These are phyloP conservation scores for Podila verticillata DNA, from an alignment of 192 early-diverging fungal species.

Conservation along the genomic window DNA sequence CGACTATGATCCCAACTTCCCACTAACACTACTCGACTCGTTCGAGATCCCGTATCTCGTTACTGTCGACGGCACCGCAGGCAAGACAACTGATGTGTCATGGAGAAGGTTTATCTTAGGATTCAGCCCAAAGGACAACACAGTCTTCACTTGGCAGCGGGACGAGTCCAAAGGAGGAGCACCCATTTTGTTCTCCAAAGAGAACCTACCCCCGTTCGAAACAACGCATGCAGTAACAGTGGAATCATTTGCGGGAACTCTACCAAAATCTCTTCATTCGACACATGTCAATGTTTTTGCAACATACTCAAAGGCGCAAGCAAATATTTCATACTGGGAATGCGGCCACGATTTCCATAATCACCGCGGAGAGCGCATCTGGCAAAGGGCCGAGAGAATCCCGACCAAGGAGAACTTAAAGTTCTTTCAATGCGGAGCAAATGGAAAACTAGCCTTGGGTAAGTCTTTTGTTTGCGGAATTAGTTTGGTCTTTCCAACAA, in stretches of 20 bases:
- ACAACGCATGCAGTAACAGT: constrained; percentile 30
- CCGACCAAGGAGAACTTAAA: constrained; percentile 14
- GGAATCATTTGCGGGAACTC: constrained; percentile 42
- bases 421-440: constrained; percentile 54
- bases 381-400: constrained; percentile 30
- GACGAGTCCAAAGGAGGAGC: constrained; percentile 18
- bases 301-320: constrained; percentile 48
- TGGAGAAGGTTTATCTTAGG: constrained; percentile 44
- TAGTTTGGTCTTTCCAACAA: too few relatives aligned
- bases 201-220: constrained; percentile 24
- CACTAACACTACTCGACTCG: constrained; percentile 33
- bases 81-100: constrained; percentile 42
- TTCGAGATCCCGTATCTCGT: constrained; percentile 45
- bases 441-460: constrained; percentile 54
- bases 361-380: constrained; percentile 15
- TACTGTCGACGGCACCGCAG: constrained; percentile 21
- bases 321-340: constrained; percentile 52
- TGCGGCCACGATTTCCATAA: constrained; percentile 31
- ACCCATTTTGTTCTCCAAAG: constrained; percentile 40
- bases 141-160: constrained; percentile 42
- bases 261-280: constrained; percentile 47
- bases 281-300: constrained; percentile 51
- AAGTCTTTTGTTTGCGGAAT: neutral
- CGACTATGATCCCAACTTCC: constrained; percentile 39
- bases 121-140: constrained; percentile 42